phyloP scores from a whole-genome alignment of 371 early-diverging fungal genomes.

The Apophysomyces elegans region DNA sequence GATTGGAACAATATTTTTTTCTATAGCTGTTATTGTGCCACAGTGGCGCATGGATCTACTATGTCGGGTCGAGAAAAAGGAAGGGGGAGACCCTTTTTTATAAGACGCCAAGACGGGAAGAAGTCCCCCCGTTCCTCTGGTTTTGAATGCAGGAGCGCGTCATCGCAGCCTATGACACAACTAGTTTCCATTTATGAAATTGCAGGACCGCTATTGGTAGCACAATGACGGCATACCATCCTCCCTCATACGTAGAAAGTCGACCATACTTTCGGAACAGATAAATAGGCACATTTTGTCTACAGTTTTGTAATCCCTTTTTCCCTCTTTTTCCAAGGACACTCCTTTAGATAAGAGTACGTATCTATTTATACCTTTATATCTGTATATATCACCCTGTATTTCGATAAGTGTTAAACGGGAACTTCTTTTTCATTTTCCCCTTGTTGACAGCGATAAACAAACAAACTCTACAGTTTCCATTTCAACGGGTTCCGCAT shows the following conservation, averaged over 20 bases:
- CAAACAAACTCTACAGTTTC: not conserved
- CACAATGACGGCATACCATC: slow-evolving; percentile 3
- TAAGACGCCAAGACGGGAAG: slow-evolving; percentile 3
- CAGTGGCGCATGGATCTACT: slow-evolving; percentile 9
- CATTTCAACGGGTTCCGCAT: slow-evolving; percentile 6
- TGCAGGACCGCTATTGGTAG: slow-evolving; percentile 5
- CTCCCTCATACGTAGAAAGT: not conserved
- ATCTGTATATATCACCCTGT: not conserved
- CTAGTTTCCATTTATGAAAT: not conserved
- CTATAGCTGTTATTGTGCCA: not conserved
- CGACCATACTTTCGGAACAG: slow-evolving; percentile 7
- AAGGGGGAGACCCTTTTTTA: not conserved
- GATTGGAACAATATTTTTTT: no score
- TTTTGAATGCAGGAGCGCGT: not conserved
- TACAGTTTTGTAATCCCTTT: not conserved
- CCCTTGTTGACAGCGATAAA: slow-evolving; percentile 4
- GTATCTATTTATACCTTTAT: not conserved
- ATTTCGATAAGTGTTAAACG: not conserved
- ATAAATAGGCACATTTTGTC: slow-evolving; percentile 20
- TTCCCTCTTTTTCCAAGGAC: not conserved
- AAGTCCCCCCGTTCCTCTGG: not conserved
- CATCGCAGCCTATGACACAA: not conserved
- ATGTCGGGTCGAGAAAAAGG: not conserved
- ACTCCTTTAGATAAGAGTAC: not conserved
- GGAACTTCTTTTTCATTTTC: not conserved